Percentiles rank a stretch among this genome's conserved stretches.
Conservation (phyloP, 805 yeast genomes). For the Starmerella floricola region DNA sequence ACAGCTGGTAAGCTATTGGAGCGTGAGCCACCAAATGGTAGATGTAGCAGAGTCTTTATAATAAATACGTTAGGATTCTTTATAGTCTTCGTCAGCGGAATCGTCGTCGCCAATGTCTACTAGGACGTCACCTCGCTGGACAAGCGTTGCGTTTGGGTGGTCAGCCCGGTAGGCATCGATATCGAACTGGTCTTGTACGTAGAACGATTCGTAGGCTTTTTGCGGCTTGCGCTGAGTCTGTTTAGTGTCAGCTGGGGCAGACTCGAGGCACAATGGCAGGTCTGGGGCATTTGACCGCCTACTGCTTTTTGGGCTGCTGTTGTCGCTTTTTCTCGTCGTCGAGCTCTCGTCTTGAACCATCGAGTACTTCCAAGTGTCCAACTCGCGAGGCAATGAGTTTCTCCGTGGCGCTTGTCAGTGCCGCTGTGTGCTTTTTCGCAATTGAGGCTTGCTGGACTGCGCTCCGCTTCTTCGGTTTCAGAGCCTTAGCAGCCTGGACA, state of each 20-base stretch:
- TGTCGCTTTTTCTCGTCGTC: slow-evolving; percentile 43
- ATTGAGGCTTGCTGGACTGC: slow-evolving; percentile 49
- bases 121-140: slow-evolving; percentile 1
- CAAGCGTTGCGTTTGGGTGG: slow-evolving; percentile 9
- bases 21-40: too few species aligned
- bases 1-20: too few species aligned
- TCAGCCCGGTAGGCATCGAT: slow-evolving; percentile 14
- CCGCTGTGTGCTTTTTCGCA: slow-evolving; percentile 45
- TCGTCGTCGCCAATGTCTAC: slow-evolving; percentile 3
- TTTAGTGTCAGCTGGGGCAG: slow-evolving; percentile 2
- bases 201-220: slow-evolving; percentile 6
- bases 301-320: slow-evolving; percentile 22
- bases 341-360: slow-evolving; percentile 76
- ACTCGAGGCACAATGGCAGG: slow-evolving; percentile 14
- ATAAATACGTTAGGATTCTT: background rate
- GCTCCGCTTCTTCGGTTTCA: slow-evolving; percentile 48
- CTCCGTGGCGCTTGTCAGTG: slow-evolving; percentile 56
- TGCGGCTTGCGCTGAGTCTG: slow-evolving; percentile 1
- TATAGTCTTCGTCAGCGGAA: background rate
- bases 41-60: too few species aligned
- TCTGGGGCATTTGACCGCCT: slow-evolving; percentile 4
- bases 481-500: slow-evolving; percentile 37
- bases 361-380: slow-evolving; percentile 83
- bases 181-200: slow-evolving; percentile 15
- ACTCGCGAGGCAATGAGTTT: slow-evolving; percentile 77